These are phyloP conservation scores for Rhodotorula sp. DNA, from an alignment of 1,284 basidiomycete species.

Conservation along the genomic window DNA sequence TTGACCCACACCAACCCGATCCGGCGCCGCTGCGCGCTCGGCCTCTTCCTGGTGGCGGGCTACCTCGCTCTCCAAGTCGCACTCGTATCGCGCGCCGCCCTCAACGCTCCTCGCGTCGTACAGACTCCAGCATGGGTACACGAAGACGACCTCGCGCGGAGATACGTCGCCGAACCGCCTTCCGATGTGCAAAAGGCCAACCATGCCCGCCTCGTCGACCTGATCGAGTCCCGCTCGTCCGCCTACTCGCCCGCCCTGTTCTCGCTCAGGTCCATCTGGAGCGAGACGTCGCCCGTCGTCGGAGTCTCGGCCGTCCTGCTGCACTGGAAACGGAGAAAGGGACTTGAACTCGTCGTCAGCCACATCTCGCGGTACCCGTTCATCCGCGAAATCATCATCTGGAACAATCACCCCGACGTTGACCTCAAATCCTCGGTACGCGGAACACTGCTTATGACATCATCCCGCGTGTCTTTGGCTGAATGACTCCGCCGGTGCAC, in stretches of 20 bases:
- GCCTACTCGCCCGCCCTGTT: conserved; percentile 20
- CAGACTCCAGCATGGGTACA: neutral
- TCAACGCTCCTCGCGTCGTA: neutral
- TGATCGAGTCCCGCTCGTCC: conserved; percentile 22
- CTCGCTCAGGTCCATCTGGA: conserved; percentile 8
- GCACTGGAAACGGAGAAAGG: conserved; percentile 32
- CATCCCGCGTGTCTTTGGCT: too few relatives aligned
- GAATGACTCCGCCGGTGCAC: neutral
- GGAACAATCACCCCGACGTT: conserved; percentile 42
- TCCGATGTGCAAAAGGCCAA: conserved; percentile 6
- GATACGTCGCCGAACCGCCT: conserved; percentile 16
- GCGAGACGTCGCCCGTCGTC: conserved; percentile 14
- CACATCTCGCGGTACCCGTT: conserved; percentile 40
- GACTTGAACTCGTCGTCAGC: conserved; percentile 34
- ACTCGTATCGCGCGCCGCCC: neutral
- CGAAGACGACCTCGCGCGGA: conserved; percentile 14
- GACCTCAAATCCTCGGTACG: conserved; percentile 8
- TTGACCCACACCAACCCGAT: conserved; percentile 20
- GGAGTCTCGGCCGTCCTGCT: conserved; percentile 36
- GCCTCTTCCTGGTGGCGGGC: conserved; percentile 12
- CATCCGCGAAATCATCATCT: conserved; percentile 44
- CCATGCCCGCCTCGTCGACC: conserved; percentile 1
- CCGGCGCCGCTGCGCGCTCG: conserved; percentile 14
- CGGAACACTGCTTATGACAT: neutral
- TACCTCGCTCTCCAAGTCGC: neutral